Base-by-base conservation (phyloP, 2,329 filamentous ascomycete species). In the Neocucurbitaria cava region DNA sequence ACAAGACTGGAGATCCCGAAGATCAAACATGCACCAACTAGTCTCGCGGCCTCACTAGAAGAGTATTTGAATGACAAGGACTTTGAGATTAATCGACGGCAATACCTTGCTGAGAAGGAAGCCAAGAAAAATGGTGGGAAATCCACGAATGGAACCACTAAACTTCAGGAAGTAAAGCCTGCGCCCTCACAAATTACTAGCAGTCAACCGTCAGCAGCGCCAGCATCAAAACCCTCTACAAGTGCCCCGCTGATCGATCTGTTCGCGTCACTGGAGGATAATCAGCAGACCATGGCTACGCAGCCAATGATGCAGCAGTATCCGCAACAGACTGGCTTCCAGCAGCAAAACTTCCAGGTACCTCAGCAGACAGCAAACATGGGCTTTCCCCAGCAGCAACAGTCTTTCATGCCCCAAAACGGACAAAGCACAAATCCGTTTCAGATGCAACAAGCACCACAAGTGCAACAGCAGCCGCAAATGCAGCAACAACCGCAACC, bases 11-110 rank as follows among this genome's bases (percentile, higher is more conserved):
- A 97, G 70, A 96, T 99, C 7, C 95, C 95, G 9, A 97, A 96
- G 79, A 84, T 99, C 63, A 98, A 97, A 79, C 95, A 99, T 74
- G 95, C 95, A 5, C 96, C 95, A 1, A 93, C 96, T 1, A 96
- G 95, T 71, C 78, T 99, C 47, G 91, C 91, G 15, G 88, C 88
- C 23, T 92, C 96, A 51, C 83, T 99, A 23, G 92, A 98, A 74
- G 95, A 99, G 65, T 98, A 99, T 71, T 81, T 99, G 41, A 89
- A 93, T 59, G 95, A 99, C 69, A 88, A 92, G 3, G 95, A 99
- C 74, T 99, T 99, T 68, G 95, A 99, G 66, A 85, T 93, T 51
- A 95, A 98, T 66, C 85, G 95, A 58, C 84, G 92, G 65, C 95
- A 99, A 73, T 99, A 96, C 70, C 79, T 98, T 46, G 90, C 91